Evolutionary conservation across 192 early-diverging fungal species (phyloP), one percentile per base, ranked within the genome.

Genomic region (Entomortierella parvispora): DNA sequence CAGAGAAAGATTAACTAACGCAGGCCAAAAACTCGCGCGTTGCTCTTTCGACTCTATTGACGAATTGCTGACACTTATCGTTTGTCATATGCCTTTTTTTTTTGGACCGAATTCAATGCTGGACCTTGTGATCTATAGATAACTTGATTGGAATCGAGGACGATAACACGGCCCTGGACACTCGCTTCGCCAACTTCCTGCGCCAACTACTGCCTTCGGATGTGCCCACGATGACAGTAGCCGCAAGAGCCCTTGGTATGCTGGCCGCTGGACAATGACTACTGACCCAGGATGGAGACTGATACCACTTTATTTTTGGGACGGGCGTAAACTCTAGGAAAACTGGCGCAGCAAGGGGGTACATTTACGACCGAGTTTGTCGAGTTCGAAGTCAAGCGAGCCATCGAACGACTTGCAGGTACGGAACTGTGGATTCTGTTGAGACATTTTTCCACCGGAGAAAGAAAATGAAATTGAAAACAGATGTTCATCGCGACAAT

Each of bases 381-480:
- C 7, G 92, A 93, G 56, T 89, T 91, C 58, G 91, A 95, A 68
- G 85, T 94, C 20, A 90, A 92, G 66, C 69, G 92, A 53, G 93
- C 94, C n/a, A 61, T 95, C 54, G 94, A 95, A 80, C 92, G 91
- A 90, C 80, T 95, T 48, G 91, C 92, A 83, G 90, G 89, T 89
- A 40, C n/a, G n/a, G n/a, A n/a, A n/a, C n/a, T n/a, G n/a, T n/a
- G n/a, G n/a, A n/a, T n/a, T n/a, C n/a, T n/a, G n/a, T n/a, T n/a
- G n/a, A n/a, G n/a, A n/a, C n/a, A n/a, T n/a, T n/a, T n/a, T n/a
- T n/a, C n/a, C n/a, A n/a, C n/a, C n/a, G n/a, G n/a, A n/a, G n/a
- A n/a, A n/a, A n/a, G n/a, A n/a, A n/a, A n/a, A n/a, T n/a, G 71
- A 7, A 33, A 12, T 4, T 11, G 29, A 25, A n/a, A n/a, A n/a